Evolutionary conservation across 2,329 filamentous ascomycete species (phyloP), one percentile per base, ranked within the genome.

Genomic region (Microsporum audouinii): DNA sequence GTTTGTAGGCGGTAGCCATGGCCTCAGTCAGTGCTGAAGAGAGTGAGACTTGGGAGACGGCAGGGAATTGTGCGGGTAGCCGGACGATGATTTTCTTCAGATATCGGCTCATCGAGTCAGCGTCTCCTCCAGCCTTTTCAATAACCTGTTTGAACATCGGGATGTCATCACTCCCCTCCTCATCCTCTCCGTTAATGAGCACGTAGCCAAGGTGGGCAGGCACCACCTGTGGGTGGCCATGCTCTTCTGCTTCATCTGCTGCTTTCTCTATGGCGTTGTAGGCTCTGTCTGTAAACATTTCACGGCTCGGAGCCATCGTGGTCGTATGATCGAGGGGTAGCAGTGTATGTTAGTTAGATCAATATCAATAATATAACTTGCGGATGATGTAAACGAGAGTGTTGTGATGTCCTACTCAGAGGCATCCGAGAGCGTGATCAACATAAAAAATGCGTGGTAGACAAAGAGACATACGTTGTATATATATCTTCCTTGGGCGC

Each of bases 111-210:
- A 97, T 87, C 47, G 88, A 80, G 75, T 97, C 92, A 57, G 89
- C 83, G 73, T 99, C 94, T 70, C 94, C 94, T 76, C 95, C 89
- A 57, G 94, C 92, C 70, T 89, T 85, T 76, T 99, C 92, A 64
- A 99, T 81, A 61, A 96, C 92, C 76, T 99, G 94, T 66, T 89
- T 86, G 80, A 97, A 95, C 60, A 99, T 84, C n/a, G 91, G 89
- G 66, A 80, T 6, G 12, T 17, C 31, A 29, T 55, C 51, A 3
- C 17, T 12, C 36, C 55, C 55, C 14, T 57, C 55, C 23, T 39
- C 39, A 3, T 39, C 34, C 12, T 57, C 55, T 39, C 55, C 55
- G 60, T 78, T 77, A 60, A 79, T 73, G 7, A 79, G 70, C 4
- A 76, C 68, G 29, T 78, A 88, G 51, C 91, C 91, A 59, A 99